Evolutionary conservation across 306 rosid genomes (phyloP), one percentile per base, ranked within the genome.

Genomic region (Medicago arabica): DNA sequence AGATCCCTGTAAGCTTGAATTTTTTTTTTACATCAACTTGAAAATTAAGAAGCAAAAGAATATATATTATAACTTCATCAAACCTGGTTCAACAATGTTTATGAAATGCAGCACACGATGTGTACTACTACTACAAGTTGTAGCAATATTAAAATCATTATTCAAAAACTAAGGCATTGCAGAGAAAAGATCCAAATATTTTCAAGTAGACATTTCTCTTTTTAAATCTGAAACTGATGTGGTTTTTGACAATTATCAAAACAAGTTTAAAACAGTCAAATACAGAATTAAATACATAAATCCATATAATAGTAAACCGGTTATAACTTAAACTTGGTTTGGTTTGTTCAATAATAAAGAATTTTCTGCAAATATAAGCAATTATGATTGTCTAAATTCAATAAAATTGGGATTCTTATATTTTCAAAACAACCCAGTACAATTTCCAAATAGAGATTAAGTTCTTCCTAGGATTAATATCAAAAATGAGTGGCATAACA

Each of bases 121-220:
- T 4, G 39, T n/a, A 50, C 47, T 78, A 54, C 34, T n/a, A 50
- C 47, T 78, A 54, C 34, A 69, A 51, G 53, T 18, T 34, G 51
- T 61, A 51, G 11, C 61, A 77, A 55, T 15, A 57, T 16, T 67
- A 43, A 13, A 54, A 50, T 60, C 64, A 38, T 75, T 9, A 57
- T 39, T 31, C 17, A 69, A 39, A 40, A 64, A 66, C 64, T 31
- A 58, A 41, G 51, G 34, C 34, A 55, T 68, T 54, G 36, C 46
- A 36, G 16, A 23, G 69, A 64, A 51, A 15, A 44, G 16, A 75
- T 80, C 70, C 46, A 66, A 80, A 73, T 40, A 66, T 12, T 9
- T 53, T 65, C 39, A 73, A 54, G 34, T 15, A 28, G 46, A 18
- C 44, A 60, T 78, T 58, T 36, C 71, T 47, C 76, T 59, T 67